Percentiles rank a stretch among this genome's conserved stretches.
These are phyloP conservation scores for Cicer yamashitae DNA, from an alignment of 306 rosid genomes.

Conservation along the genomic window DNA sequence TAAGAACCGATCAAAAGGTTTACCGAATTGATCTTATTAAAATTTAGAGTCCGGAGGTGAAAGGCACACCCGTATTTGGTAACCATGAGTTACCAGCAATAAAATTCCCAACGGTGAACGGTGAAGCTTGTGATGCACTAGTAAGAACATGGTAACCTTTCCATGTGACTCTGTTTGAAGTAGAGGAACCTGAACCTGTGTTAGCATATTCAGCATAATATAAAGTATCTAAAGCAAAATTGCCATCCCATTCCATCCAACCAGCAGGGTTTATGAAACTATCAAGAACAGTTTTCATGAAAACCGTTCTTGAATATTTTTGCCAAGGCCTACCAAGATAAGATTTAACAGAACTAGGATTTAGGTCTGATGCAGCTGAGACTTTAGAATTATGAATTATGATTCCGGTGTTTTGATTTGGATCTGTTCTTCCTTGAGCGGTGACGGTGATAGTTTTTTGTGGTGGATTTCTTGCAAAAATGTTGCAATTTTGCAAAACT, in stretches of 20 bases:
- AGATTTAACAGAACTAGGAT: conserved; percentile 47
- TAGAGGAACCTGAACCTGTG: conserved; percentile 70
- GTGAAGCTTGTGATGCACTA: conserved; percentile 66
- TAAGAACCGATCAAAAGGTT: too few species aligned
- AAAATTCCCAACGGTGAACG: conserved; percentile 68
- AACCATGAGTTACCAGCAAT: conserved; percentile 72
- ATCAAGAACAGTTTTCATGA: conserved; percentile 67
- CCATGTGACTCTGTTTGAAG: conserved; percentile 67
- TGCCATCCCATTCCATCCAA: conserved; percentile 75
- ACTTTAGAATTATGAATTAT: conserved; percentile 62
- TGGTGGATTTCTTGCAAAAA: conserved; percentile 65
- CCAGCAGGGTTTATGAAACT: conserved; percentile 69
- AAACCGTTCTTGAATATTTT: conserved; percentile 66
- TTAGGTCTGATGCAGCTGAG: conserved; percentile 53
- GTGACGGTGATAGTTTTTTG: conserved; percentile 67
- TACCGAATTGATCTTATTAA: too few species aligned
- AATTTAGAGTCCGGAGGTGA: conserved; percentile 57
- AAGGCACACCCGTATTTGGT: conserved; percentile 67
- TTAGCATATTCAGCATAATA: conserved; percentile 74
- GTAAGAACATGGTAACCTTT: conserved; percentile 71
- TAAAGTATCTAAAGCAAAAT: conserved; percentile 65
- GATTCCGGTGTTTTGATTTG: conserved; percentile 80
- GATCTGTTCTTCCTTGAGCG: conserved; percentile 74
- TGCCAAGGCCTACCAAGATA: conserved; percentile 78
- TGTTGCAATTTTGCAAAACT: conserved; percentile 74